Base-by-base conservation (phyloP, 2,329 filamentous ascomycete genomes). In the Phoma herbarum region DNA sequence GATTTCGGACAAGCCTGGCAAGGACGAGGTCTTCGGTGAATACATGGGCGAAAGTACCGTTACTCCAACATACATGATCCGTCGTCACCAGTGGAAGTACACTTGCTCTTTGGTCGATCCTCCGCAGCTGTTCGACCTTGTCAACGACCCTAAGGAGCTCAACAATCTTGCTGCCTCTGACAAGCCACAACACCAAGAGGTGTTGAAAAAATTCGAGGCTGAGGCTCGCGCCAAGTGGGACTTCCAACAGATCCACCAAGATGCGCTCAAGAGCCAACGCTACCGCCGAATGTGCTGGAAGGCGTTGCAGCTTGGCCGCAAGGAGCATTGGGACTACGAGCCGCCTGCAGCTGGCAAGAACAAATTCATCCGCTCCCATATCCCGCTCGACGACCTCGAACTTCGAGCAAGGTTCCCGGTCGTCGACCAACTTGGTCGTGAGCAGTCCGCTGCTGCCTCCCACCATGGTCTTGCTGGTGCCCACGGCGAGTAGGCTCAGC, bases 41-140 rank as follows among this genome's bases (percentile, higher is more conserved):
- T 97, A 97, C 80, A 96, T 94, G 72, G 93, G 92, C 48, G 93
- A 97, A 79, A 93, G 93, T 46, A 97, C 93, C 1, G 84, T 96
- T 55, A 88, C 90, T 4, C 93, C 93, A 1, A 86, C 96, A 56
- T 92, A 96, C 84, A 97, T 97, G 93, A 97, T 97, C 73, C 88
- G 91, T 57, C 89, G 92, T 53, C 92, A 92, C 9, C 84, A 85
- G 45, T 97, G 92, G 92, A 97, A 97, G 82, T 97, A 93, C 77
- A 88, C 95, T 64, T 92, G 86, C 63, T 97, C 92, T 70, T 88
- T 93, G 7, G 89, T 88, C 22, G 93, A 97, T 73, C 88, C 90
- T 29, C 88, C 91, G 28, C 92, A 95, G 80, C 85, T 97, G 12
- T 97, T 88, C 82, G 90, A 97, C 78, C 82, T 97, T 7, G 82